Evolutionary conservation across 495 filamentous ascomycete genomes (phyloP).

Genomic region (Staphylotrichum longicolle): DNA sequence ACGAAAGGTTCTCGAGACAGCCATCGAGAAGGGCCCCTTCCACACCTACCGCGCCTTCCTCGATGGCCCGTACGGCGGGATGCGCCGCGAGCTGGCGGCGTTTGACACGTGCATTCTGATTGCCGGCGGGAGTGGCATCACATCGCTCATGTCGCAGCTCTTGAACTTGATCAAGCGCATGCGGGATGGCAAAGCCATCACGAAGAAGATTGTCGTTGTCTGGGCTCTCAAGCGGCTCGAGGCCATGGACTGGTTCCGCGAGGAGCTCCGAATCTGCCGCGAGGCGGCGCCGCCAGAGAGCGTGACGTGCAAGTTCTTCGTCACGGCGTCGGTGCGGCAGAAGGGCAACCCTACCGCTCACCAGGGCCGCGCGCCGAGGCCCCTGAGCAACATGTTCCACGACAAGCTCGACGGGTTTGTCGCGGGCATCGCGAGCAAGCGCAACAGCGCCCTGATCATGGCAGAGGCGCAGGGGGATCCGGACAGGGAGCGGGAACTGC

Average conservation of each 20-base stretch:
- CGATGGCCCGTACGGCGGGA: slow-evolving; percentile 92
- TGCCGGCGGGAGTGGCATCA: slow-evolving; percentile 92
- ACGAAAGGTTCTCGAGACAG: slow-evolving; percentile 69
- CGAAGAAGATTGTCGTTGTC: slow-evolving; percentile 81
- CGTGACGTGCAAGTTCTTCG: slow-evolving; percentile 90
- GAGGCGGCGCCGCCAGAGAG: slow-evolving; percentile 79
- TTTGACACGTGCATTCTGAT: slow-evolving; percentile 93
- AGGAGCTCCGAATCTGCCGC: slow-evolving; percentile 86
- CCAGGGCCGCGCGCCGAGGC: slow-evolving; percentile 53
- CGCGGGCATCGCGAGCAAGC: slow-evolving; percentile 75
- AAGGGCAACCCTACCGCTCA: slow-evolving; percentile 26
- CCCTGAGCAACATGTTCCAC: slow-evolving; percentile 68
- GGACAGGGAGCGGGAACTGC: slow-evolving; percentile 73
- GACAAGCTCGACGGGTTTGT: slow-evolving; percentile 82
- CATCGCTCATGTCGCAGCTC: slow-evolving; percentile 85
- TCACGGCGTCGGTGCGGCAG: slow-evolving; percentile 69
- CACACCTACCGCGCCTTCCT: slow-evolving; percentile 86
- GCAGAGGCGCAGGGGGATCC: slow-evolving; percentile 77
- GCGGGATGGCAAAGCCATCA: slow-evolving; percentile 88
- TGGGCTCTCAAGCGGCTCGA: slow-evolving; percentile 89
- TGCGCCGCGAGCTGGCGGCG: slow-evolving; percentile 84
- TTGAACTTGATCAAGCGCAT: slow-evolving; percentile 92
- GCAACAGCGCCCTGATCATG: slow-evolving; percentile 74
- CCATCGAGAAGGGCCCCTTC: slow-evolving; percentile 76
- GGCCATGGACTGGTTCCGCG: slow-evolving; percentile 97